Conservation (phyloP, 305 asterid genomes). For the Ilex paraguariensis region DNA sequence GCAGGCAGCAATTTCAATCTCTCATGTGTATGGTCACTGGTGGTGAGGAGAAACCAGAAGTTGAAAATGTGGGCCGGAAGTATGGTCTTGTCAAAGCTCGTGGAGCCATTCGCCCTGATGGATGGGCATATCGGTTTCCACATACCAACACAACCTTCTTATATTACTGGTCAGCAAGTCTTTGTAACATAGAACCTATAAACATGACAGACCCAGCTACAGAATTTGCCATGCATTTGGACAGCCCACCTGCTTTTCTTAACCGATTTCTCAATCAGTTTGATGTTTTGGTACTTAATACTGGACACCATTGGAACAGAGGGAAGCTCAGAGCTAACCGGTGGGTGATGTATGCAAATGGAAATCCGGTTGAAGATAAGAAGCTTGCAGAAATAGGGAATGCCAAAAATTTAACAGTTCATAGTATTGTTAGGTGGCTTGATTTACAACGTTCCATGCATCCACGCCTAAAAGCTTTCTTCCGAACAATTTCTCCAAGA, state of each 20-base stretch:
- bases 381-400: slow-evolving; percentile 57
- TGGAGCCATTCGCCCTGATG: slow-evolving; percentile 72
- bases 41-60: slow-evolving; percentile 52
- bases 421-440: slow-evolving; percentile 59
- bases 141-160: slow-evolving; percentile 62
- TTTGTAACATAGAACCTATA: slow-evolving; percentile 65
- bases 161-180: slow-evolving; percentile 82
- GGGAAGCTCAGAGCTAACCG: slow-evolving; percentile 58
- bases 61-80: slow-evolving; percentile 51
- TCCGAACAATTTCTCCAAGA: slow-evolving; percentile 71
- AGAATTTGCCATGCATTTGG: slow-evolving; percentile 76
- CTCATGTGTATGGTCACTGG: slow-evolving; percentile 79
- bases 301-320: slow-evolving; percentile 87
- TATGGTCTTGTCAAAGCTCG: slow-evolving; percentile 47
- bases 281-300: slow-evolving; percentile 63
- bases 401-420: slow-evolving; percentile 53
- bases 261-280: slow-evolving; percentile 40
- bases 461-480: slow-evolving; percentile 54
- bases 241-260: slow-evolving; percentile 63
- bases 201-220: slow-evolving; percentile 49
- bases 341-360: slow-evolving; percentile 77
- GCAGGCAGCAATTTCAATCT: slow-evolving; percentile 80
- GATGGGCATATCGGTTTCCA: slow-evolving; percentile 72
- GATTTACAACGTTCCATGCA: slow-evolving; percentile 35
- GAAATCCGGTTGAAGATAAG: slow-evolving; percentile 43